Evolutionary conservation across 2,329 filamentous ascomycete species (phyloP), one percentile per base, ranked within the genome.

Genomic region (Alternaria alternata): DNA sequence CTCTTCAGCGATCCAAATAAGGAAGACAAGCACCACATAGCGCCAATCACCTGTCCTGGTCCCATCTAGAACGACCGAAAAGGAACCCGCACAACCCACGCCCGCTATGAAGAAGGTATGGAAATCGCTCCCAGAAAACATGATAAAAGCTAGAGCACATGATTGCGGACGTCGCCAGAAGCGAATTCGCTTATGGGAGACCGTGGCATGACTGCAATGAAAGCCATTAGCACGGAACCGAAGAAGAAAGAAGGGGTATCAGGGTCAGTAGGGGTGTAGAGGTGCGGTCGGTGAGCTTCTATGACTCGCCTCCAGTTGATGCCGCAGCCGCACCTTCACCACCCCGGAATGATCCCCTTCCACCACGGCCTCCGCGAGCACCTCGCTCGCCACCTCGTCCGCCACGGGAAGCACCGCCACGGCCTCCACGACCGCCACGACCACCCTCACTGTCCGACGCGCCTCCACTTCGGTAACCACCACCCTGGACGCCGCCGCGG

Each of bases 391-490:
- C 83, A 62, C 85, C 81, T 62, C 83, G 81, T 63, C 86, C 82
- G 62, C 86, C 83, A 57, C 86, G 81, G 56, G 82, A 52, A 28
- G 64, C 65, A 26, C 69, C 69, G 4, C 86, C 82, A 69, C 86
- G 83, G 20, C 82, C 81, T 55, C 79, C 78, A 28, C 81, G 84
- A 28, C 85, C 85, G 54, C 86, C 85, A 61, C 87, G 85, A 61
- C 92, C 90, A 65, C 85, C 83, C 73, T 93, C 91, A 68, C 90
- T 91, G 74, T 90, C 89, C 61, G 89, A 94, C 59, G 92, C 92
- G 54, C 89, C 91, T 53, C 75, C 91, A 74, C 93, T 96, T 69
- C 92, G 89, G 82, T 97, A 97, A 61, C 92, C 93, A 69, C 90
- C 91, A n/a, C 82, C 77, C 65, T 84, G 83, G 28, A 82, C 81